Base-by-base conservation (phyloP, 1,284 basidiomycete genomes). In the Abortiporus biennis region DNA sequence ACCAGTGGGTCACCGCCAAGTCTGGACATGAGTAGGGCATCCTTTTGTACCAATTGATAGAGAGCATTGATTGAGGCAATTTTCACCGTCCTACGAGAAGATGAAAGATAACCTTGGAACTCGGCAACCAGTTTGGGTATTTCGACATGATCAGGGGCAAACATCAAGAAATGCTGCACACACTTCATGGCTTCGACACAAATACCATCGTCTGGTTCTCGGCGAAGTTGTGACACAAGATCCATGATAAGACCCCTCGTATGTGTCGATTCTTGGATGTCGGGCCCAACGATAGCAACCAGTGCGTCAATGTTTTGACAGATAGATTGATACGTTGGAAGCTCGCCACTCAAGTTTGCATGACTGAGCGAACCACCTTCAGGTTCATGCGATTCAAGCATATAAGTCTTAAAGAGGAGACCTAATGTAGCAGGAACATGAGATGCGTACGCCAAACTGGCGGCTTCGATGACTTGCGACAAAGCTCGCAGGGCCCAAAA, bases 1-100 rank as follows among this genome's bases (percentile, higher is more conserved):
- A 99, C 96, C 6, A 99, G 75, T 37, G 77, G 77, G 62, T 98
- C 93, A 1, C 96, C 96, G 13, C 96, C 96, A 2, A 98, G 66
- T 54, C 87, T 88, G 12, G 92, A 96, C 77, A 99, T 91, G 3
- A 85, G 72, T 3, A 93, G 63, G 0, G 94, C 94, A 62, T 99
- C 92, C 47, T 92, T 85, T 65, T 99, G 96, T 0, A 98, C 93
- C 16, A 99, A 86, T 58, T 98, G 95, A 58, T 99, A 98, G 15
- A 99, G 70, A 0, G 91, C 92, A 53, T 95, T 92, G 58, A 97
- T 95, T 0, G 94, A 91, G 1, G 93, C 92, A 4, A 94, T 76
- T 65, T 95, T 96, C 47, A 97, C 76, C 3, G 91, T 85, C 19
- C 90, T 70, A 12, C 88, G 76, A 8, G 84, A 74, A 1, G 90